Evolutionary conservation across 2,329 filamentous ascomycete genomes (phyloP).

Genomic region (Neoscytalidium dimidiatum): DNA sequence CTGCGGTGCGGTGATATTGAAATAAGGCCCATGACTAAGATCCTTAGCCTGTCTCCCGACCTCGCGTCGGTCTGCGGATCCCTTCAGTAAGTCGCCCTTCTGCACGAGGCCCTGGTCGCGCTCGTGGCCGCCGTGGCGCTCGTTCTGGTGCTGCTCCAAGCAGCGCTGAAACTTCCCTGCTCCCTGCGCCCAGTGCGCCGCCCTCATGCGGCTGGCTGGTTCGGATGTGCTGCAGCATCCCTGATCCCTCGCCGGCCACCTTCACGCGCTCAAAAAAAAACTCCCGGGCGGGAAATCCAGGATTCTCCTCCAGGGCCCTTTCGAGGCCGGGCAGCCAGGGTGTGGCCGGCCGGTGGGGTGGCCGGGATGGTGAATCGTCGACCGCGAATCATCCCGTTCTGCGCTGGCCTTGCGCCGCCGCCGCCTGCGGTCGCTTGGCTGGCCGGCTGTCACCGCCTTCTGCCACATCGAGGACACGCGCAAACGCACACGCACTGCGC

Average conservation of each 20-base stretch:
- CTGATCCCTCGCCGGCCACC: neutral
- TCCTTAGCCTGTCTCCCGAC: conserved; percentile 14
- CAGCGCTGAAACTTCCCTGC: neutral
- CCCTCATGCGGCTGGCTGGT: neutral
- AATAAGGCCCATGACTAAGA: conserved; percentile 21
- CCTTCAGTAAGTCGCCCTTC: conserved; percentile 3
- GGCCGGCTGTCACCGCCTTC: conserved; percentile 12
- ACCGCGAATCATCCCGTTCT: conserved; percentile 11
- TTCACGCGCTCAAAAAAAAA: conserved; percentile 3
- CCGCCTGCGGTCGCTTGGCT: neutral
- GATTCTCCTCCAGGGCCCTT: neutral
- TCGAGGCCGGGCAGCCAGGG: neutral
- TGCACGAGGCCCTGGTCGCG: conserved; percentile 11
- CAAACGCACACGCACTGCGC: conserved; percentile 1
- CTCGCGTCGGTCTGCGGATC: conserved; percentile 13
- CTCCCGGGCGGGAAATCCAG: conserved; percentile 10
- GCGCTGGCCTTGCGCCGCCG: neutral
- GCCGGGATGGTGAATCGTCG: conserved; percentile 15
- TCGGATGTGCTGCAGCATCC: neutral
- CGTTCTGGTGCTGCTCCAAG: neutral
- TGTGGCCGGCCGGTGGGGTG: neutral
- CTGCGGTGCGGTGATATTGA: conserved; percentile 16
- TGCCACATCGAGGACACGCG: conserved; percentile 5
- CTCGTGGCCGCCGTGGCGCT: conserved; percentile 12
- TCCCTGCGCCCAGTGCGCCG: neutral